Conservation (phyloP, 2,329 filamentous ascomycete species). For the Colletotrichum destructivum region DNA sequence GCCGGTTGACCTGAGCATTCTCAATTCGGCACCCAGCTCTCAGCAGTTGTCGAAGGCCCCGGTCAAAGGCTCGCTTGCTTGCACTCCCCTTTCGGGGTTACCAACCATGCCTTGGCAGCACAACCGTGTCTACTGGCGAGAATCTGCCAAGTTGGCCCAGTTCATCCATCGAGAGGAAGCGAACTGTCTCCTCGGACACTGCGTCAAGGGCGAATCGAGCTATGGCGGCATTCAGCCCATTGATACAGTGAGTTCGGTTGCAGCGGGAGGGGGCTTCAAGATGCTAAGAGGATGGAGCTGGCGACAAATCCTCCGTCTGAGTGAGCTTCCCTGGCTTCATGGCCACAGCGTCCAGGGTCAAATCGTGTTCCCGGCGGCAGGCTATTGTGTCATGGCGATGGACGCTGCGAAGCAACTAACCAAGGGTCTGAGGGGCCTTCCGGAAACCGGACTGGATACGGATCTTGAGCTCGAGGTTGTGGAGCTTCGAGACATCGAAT, state of each 20-base stretch:
- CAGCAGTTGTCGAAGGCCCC: not conserved
- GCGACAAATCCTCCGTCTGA: slow-evolving; percentile 44
- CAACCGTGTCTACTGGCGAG: slow-evolving; percentile 27
- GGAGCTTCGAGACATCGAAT: slow-evolving; percentile 10
- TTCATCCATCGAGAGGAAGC: slow-evolving; percentile 33
- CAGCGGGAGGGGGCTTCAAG: not conserved
- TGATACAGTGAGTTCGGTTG: not conserved
- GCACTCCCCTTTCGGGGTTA: not conserved
- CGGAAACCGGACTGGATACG: not conserved
- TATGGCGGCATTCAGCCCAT: not conserved
- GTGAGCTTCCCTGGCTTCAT: slow-evolving; percentile 54
- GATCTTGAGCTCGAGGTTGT: slow-evolving; percentile 6
- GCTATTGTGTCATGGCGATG: slow-evolving; percentile 59
- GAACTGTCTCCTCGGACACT: slow-evolving; percentile 9
- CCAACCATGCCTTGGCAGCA: slow-evolving; percentile 42
- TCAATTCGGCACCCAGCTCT: not conserved
- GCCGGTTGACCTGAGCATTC: not conserved
- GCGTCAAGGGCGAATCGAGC: not conserved
- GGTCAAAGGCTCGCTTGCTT: not conserved
- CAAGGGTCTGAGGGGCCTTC: not conserved
- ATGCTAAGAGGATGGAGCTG: slow-evolving; percentile 24
- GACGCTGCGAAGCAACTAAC: slow-evolving; percentile 53
- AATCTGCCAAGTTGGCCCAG: slow-evolving; percentile 17
- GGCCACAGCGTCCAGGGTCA: slow-evolving; percentile 55
- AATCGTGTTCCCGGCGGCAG: slow-evolving; percentile 61